Evolutionary conservation across 257 asterid species (phyloP).

Genomic region (Przewalskia tangutica): DNA sequence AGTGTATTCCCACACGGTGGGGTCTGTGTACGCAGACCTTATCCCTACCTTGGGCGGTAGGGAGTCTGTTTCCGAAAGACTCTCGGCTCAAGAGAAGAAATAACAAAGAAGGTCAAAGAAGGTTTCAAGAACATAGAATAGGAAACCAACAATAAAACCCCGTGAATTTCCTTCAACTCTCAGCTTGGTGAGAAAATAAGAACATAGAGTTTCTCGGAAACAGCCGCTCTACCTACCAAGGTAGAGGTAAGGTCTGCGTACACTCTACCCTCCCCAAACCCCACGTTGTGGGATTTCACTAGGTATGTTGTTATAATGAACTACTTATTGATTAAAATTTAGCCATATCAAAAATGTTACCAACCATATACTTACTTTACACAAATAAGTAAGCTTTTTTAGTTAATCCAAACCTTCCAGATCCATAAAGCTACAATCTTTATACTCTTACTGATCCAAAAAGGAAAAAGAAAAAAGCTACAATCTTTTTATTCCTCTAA

Average conservation of each 20-base stretch:
- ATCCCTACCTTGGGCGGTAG: too few species aligned
- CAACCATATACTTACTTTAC: neutral
- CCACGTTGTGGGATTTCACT: too few species aligned
- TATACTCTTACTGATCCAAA: neutral
- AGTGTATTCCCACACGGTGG: too few species aligned
- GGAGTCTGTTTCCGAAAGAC: too few species aligned
- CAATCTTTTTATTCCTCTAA: neutral
- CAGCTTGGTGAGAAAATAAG: neutral
- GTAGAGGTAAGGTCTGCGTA: too few species aligned
- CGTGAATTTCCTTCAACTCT: neutral
- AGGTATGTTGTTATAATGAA: neutral
- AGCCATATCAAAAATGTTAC: neutral
- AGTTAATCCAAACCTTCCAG: neutral
- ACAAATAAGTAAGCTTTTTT: neutral
- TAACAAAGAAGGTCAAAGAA: too few species aligned
- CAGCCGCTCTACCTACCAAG: too few species aligned
- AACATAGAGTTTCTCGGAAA: neutral
- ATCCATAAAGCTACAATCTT: neutral
- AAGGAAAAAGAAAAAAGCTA: neutral
- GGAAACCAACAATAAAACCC: neutral
- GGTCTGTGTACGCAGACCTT: too few species aligned
- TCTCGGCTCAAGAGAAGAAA: too few species aligned
- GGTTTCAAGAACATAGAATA: neutral
- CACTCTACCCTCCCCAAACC: too few species aligned
- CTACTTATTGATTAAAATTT: neutral